phyloP scores from a whole-genome alignment of 2,329 filamentous ascomycete genomes.

The Clonostachys solani region DNA sequence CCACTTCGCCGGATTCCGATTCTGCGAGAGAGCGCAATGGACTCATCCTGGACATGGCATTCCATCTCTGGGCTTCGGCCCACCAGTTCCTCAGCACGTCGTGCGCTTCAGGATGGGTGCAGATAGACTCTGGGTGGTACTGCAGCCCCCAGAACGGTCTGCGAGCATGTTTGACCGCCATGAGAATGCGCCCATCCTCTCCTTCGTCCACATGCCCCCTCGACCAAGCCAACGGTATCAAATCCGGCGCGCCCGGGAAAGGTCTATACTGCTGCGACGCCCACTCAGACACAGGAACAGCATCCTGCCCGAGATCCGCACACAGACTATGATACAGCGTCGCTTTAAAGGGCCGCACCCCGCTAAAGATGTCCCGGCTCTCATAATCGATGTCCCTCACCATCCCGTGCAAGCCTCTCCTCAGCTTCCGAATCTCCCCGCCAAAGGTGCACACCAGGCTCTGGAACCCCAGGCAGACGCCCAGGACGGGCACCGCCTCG shows the following conservation, averaged over 20 bases:
- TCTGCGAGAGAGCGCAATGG: neutral
- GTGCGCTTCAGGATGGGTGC: slow-evolving; percentile 65
- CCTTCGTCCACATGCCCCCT: slow-evolving; percentile 33
- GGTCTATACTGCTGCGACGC: slow-evolving; percentile 3
- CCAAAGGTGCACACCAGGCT: slow-evolving; percentile 69
- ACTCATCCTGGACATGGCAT: slow-evolving; percentile 18
- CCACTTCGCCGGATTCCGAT: neutral
- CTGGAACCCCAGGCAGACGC: slow-evolving; percentile 88
- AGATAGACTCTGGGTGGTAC: slow-evolving; percentile 87
- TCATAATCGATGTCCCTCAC: slow-evolving; percentile 62
- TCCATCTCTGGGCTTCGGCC: slow-evolving; percentile 58
- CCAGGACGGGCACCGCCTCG: slow-evolving; percentile 70
- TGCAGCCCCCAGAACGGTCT: slow-evolving; percentile 85
- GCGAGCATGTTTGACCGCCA: slow-evolving; percentile 64
- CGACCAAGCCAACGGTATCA: slow-evolving; percentile 61
- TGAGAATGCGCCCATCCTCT: slow-evolving; percentile 51
- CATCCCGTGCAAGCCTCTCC: slow-evolving; percentile 78
- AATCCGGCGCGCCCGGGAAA: slow-evolving; percentile 24
- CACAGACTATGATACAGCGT: slow-evolving; percentile 73
- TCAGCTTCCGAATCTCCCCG: slow-evolving; percentile 59
- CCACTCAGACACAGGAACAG: slow-evolving; percentile 27
- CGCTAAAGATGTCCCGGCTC: slow-evolving; percentile 61
- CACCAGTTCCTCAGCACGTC: slow-evolving; percentile 75
- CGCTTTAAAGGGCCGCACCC: slow-evolving; percentile 56
- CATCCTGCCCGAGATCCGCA: slow-evolving; percentile 48